Base-by-base conservation (phyloP, 225 moss, liverwort and hornwort species). In the Marchantia polymorpha region DNA sequence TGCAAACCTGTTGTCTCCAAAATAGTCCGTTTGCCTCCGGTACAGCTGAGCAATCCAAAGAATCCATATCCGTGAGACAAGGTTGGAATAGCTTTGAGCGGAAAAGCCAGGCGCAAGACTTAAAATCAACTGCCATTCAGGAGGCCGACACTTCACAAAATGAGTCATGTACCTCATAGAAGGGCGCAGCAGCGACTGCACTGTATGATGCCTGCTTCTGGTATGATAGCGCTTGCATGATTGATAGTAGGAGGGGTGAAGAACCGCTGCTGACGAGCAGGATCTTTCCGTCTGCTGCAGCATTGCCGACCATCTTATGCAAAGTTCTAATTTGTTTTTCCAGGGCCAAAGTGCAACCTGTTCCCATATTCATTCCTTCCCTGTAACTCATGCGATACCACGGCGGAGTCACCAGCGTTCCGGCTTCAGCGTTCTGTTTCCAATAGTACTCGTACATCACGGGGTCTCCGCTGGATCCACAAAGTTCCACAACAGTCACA, bases 371-470 rank as follows among this genome's bases (percentile, higher is more conserved):
- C 1, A 58, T 65, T 22, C 60, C 64, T 11, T 79, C 47, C 0
- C 0, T 0, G 72, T 93, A 93, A 76, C 92, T 75, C 87, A 93
- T 83, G 22, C 92, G 87, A 52, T 92, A 92, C 93, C 92, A 93
- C 2, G 90, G 87, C 7, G 89, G 90, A 81, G 83, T 88, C 53
- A 92, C 88, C 54, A 83, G 80, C 1, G 88, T 80, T 10, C 89
- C 91, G 46, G 87, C 69, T 14, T 86, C 83, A 69, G 83, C 74
- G 82, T 92, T 88, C 67, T 82, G 77, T 81, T 87, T 88, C 93
- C 92, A 93, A 66, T 87, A 93, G 0, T 77, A 81, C 52, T 90
- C 92, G 12, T 90, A 83, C 77, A 93, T 47, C 9, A 86, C 56
- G 17, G 92, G 90, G 74, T 90, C 79, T 77, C 92, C 93, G 56